Evolutionary conservation across 2,329 filamentous ascomycete species (phyloP), one percentile per base, ranked within the genome.

Genomic region (Aureobasidium vineae): DNA sequence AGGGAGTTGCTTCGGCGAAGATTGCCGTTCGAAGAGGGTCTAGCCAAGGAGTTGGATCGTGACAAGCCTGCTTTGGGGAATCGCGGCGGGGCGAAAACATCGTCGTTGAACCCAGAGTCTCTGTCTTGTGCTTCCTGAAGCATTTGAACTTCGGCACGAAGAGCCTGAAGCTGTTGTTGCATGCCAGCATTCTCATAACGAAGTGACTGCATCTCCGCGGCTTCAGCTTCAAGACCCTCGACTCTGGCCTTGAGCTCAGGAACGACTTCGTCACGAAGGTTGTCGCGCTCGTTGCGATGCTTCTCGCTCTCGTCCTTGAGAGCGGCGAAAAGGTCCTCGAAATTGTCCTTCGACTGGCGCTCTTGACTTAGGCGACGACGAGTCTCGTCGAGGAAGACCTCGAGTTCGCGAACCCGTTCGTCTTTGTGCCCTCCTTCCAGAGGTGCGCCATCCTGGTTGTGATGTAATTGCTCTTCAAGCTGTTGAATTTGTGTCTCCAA

Each of bases 311-410:
- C 92, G 28, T 87, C 85, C 71, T 90, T 90, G 71, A 98, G 87
- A 5, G 91, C 94, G 7, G 88, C 87, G 52, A 98, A 83, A 50
- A 99, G 84, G 75, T 97, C 93, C 78, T 98, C 92, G 72, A 98
- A 96, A 76, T 96, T 97, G 74, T 91, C 88, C 77, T 96, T 97
- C 72, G 90, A 87, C 75, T 91, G 86, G 66, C 90, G 86, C 79
- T 99, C 95, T 74, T 98, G 92, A 0, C 86, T 83, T 52, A 99
- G 82, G 71, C 91, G 89, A 71, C 93, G 87, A 69, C 90, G 88
- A 56, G 94, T 85, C 73, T 96, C 92, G 71, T 97, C 92, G 70
- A 96, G 87, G 0, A 87, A 87, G 63, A 79, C 82, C 76, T 97
- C 92, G 31, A 98, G 83, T 71, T 97, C 91, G 74, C 86, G 88